A percentile compares a stretch with the other conserved stretches of the same genome.
These are phyloP conservation scores for Colletotrichum filicis DNA, from an alignment of 2,329 filamentous ascomycete species.

Conservation along the genomic window DNA sequence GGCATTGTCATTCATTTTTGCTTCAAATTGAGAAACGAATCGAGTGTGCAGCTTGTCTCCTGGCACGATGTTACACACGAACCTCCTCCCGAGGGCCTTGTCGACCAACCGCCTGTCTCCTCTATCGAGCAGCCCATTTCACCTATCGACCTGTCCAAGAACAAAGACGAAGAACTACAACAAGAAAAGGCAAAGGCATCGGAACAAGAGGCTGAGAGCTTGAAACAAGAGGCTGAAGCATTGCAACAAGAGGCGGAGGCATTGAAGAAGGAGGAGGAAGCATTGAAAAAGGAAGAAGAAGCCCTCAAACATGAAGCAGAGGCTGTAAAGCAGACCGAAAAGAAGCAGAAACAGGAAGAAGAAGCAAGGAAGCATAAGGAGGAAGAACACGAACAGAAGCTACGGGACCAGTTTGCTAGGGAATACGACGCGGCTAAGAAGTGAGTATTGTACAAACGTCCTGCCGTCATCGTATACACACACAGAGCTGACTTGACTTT, in stretches of 20 bases:
- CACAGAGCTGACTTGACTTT: neutral
- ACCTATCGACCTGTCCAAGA: neutral
- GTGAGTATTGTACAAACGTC: constrained; percentile 44
- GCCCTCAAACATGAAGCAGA: neutral
- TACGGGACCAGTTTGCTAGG: constrained; percentile 43
- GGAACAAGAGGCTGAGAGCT: neutral
- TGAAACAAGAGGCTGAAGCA: neutral
- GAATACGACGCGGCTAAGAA: constrained; percentile 51
- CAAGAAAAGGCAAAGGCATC: neutral
- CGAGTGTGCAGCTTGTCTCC: neutral
- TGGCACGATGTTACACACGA: neutral
- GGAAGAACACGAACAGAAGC: constrained; percentile 40
- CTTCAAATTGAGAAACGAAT: neutral
- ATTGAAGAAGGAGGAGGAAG: neutral
- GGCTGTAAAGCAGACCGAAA: neutral
- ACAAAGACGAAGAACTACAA: neutral
- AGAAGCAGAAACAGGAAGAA: constrained; percentile 8
- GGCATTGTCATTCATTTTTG: neutral
- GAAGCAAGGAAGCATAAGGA: constrained; percentile 9
- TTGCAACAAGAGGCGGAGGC: neutral
- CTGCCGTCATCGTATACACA: neutral
- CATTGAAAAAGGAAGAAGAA: neutral
- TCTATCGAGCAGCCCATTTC: neutral
- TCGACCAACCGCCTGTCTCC: neutral
- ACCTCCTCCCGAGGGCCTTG: neutral